Percentiles rank a stretch among this genome's conserved stretches.
Evolutionary conservation across 371 early-diverging fungal species (phyloP).

Genomic region (Zychaea mexicana): DNA sequence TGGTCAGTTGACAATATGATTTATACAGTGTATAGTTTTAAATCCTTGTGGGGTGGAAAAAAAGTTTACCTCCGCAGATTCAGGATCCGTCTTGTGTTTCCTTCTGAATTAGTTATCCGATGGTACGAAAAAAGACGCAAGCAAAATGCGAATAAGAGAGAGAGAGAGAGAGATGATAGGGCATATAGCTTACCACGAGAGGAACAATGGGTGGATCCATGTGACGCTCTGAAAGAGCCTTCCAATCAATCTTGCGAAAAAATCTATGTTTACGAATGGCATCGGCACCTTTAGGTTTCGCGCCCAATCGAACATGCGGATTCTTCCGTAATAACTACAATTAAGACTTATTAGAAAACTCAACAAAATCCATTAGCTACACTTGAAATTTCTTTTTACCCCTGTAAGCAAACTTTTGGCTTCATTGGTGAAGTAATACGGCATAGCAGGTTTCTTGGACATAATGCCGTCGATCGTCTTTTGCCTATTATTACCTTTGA

Average conservation of each 20-base stretch:
- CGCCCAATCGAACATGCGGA: constrained; percentile 70
- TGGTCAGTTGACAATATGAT: too few species aligned
- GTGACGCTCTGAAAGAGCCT: constrained; percentile 57
- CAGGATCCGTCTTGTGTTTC: constrained; percentile 40
- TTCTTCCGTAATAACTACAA: constrained; percentile 72
- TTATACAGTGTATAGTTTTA: neutral
- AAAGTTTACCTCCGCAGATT: constrained; percentile 42
- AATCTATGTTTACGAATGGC: constrained; percentile 86
- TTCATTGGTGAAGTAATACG: constrained; percentile 69
- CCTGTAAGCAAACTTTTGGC: constrained; percentile 62
- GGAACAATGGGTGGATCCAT: constrained; percentile 80
- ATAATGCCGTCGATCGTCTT: constrained; percentile 81
- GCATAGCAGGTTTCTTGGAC: constrained; percentile 72
- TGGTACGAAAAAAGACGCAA: neutral
- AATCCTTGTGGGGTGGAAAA: constrained; percentile 4
- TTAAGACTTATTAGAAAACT: neutral
- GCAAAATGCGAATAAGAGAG: neutral
- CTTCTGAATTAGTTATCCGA: neutral
- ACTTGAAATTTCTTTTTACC: constrained; percentile 27
- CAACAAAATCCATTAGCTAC: too few species aligned
- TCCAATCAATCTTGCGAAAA: constrained; percentile 89
- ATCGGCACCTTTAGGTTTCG: constrained; percentile 68
- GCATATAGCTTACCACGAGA: constrained; percentile 53
- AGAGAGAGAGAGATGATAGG: too few species aligned
- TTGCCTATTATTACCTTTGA: constrained; percentile 74